Evolutionary conservation across 169 alveolate species (phyloP), one percentile per base, ranked within the genome.

Genomic region (Pseudocohnilembus persalinus): DNA sequence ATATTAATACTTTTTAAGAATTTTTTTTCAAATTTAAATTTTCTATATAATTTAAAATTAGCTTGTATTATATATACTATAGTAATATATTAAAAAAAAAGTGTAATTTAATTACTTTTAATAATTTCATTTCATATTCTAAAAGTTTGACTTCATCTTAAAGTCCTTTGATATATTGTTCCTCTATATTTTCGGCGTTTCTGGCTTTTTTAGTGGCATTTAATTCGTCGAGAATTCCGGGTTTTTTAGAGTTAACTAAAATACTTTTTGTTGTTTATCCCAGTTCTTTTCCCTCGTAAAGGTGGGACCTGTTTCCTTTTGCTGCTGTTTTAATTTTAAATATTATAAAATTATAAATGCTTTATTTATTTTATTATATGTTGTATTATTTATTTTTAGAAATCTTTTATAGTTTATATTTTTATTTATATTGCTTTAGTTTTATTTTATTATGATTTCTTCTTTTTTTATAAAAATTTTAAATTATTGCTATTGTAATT

Each of bases 61-160:
- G n/a, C n/a, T n/a, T n/a, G n/a, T n/a, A n/a, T n/a, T n/a, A n/a
- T n/a, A n/a, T n/a, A n/a, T n/a, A n/a, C n/a, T n/a, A n/a, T n/a
- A n/a, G n/a, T n/a, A n/a, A n/a, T n/a, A n/a, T 49, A 49, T 49
- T 49, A 11, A 11, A 11, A 4, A 49, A 49, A 49, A 11, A 49
- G 20, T 49, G 68, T 20, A 49, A 11, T 49, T 49, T 11, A 49
- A 49, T 49, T 49, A 49, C 68, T 49, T 49, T 79, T 31, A 79
- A 79, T 63, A 79, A 63, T n/a, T 79, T 79, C 73, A 79, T 35
- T 63, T 79, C 84, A 79, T 79, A 79, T 79, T 79, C 84, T 30
- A 79, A 79, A 0, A 79, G 29, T 73, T 79, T 79, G 30, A 79
- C 31, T 79, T 79, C 84, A 79, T 79, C 64, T 49, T 79, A 63